phyloP scores from a whole-genome alignment of 2,329 filamentous ascomycete species.

The Talaromyces marneffei region DNA sequence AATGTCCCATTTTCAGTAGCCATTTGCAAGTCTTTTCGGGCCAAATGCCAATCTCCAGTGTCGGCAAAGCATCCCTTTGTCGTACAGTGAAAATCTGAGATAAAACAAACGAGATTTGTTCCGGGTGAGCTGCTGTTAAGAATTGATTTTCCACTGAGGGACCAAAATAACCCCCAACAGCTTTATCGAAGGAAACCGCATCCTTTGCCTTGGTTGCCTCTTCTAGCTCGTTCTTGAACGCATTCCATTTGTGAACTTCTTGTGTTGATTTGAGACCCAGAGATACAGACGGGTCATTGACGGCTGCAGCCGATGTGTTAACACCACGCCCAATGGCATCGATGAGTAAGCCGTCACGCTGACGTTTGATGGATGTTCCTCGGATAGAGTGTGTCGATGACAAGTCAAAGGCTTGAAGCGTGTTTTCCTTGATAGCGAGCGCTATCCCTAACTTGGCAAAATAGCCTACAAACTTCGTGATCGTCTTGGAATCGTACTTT shows the following conservation, averaged over 20 bases:
- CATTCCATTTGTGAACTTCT: conserved; percentile 31
- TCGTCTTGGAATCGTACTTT: conserved; percentile 19
- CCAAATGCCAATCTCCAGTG: conserved; percentile 31
- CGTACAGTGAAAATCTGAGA: conserved; percentile 34
- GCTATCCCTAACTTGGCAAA: conserved; percentile 40
- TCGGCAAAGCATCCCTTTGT: conserved; percentile 23
- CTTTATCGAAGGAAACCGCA: conserved; percentile 29
- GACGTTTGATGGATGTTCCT: conserved; percentile 32
- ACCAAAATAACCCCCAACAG: conserved; percentile 28
- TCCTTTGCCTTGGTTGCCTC: conserved; percentile 25
- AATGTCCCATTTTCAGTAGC: conserved; percentile 35
- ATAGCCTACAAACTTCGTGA: conserved; percentile 38
- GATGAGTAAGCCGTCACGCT: conserved; percentile 36
- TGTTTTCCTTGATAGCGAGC: conserved; percentile 37
- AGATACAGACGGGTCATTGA: conserved; percentile 22
- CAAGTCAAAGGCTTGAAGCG: conserved; percentile 42
- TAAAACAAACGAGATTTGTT: conserved; percentile 33
- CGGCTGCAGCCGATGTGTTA: conserved; percentile 27
- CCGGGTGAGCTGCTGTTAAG: conserved; percentile 29
- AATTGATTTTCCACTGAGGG: conserved; percentile 21
- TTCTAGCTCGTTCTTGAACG: conserved; percentile 27
- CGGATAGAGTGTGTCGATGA: conserved; percentile 26
- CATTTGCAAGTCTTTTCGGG: conserved; percentile 36
- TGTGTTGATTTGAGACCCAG: conserved; percentile 29
- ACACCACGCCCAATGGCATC: conserved; percentile 41